Conservation (phyloP, 139 green algal species). For the Chlamydomonas urium region DNA sequence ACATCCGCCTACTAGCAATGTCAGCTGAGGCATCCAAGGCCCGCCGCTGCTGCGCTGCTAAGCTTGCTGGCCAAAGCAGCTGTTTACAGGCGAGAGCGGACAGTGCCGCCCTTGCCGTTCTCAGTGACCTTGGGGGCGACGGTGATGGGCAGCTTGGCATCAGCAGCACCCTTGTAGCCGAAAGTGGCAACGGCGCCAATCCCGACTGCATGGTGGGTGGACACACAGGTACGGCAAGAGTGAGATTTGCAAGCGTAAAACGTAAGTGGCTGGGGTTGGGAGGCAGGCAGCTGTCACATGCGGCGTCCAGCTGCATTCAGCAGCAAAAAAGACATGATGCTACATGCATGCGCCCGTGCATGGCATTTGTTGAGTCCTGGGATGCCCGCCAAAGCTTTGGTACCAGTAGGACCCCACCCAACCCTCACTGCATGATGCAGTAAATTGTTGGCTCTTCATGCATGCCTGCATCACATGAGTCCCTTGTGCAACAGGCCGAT, state of each 20-base stretch:
- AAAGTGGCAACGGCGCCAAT: conserved; percentile 62
- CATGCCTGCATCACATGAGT: background rate
- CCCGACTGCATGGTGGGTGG: conserved; percentile 38
- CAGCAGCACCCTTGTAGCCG: conserved; percentile 74
- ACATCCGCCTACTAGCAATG: too few relatives aligned
- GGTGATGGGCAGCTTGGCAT: conserved; percentile 87
- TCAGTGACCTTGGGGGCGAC: conserved; percentile 63
- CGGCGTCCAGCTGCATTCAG: background rate
- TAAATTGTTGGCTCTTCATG: background rate
- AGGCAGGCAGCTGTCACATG: background rate
- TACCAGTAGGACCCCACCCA: too few relatives aligned
- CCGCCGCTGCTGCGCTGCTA: too few relatives aligned
- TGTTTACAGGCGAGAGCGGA: conserved; percentile 13
- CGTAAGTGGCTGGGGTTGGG: background rate
- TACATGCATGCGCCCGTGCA: background rate
- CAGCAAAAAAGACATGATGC: background rate
- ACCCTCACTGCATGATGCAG: background rate
- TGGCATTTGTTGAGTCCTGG: background rate
- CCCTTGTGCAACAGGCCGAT: background rate
- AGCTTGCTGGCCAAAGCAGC: too few relatives aligned
- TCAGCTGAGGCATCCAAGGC: too few relatives aligned
- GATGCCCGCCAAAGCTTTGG: background rate
- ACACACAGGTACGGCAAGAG: conserved; percentile 7
- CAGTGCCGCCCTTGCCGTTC: conserved; percentile 51
- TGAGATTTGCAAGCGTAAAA: background rate